Base-by-base conservation (phyloP, 1,139 yeast species). In the Blastobotrys apis region DNA sequence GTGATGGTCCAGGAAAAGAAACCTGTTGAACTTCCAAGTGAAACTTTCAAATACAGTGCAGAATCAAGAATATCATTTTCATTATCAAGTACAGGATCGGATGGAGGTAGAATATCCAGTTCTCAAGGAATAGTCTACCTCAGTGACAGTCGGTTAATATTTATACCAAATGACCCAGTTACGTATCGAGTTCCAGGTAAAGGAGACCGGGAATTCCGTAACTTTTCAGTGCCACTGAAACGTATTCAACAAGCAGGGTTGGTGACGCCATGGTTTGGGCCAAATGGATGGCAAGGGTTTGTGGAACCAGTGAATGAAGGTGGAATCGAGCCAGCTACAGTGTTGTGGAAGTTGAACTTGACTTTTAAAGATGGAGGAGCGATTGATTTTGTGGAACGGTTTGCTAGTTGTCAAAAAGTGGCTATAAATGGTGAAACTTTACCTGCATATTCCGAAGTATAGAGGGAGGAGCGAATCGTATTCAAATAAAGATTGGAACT, bases 181-280 rank as follows among this genome's bases (percentile, higher is more conserved):
- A 58, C 60, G 5, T 62, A 57, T 48, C 46, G 41, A 12, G 61
- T 63, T 1, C 50, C 45, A n/a, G 57, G 57, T 22, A 50, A 50
- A 29, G 66, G 66, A 21, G 67, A 63, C 37, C 49, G 58, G 17
- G 51, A 50, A 37, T 58, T 60, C 42, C 49, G 50, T 26, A 49
- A 51, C 5, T 42, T 62, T 21, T 46, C 50, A 15, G 49, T 56
- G 15, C 54, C 54, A n/a, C 41, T 60, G 33, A 29, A 32, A 20
- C 38, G 47, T 15, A 42, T 57, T 25, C 50, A 50, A 23, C 49
- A 50, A 16, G 51, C 55, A 26, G 39, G 47, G 31, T 40, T 64
- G 16, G 50, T 54, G 3, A 65, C 62, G 52, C 68, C 68, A 5
- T 64, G 66, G 66, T 53, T 64, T 33, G 68, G 68, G 8, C 66